Evolutionary conservation across 1,284 basidiomycete genomes (phyloP), one percentile per base, ranked within the genome.

Genomic region (Hymenochaete sp.): DNA sequence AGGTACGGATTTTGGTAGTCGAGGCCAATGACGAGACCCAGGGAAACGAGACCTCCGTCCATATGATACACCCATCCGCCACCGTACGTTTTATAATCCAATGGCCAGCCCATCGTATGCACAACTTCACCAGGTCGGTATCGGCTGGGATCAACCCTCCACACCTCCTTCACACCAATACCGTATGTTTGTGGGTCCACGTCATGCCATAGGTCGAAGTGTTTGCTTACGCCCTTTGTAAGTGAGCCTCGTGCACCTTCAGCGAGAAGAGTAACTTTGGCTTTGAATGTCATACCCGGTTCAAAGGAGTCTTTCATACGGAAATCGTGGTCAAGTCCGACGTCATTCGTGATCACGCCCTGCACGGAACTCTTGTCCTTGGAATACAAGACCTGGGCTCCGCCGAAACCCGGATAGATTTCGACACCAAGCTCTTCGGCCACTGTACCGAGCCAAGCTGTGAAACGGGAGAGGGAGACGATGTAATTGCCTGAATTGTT

Each of bases 11-110:
- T 98, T 53, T 79, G 70, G 62, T 98, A 98, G 66, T 99, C 95
- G 52, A 97, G 70, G 0, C 93, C 96, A 44, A 98, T 75, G 44
- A 98, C 95, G 31, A 98, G 66, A 6, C 96, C 96, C 44, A 98
- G 65, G 55, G 83, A 88, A 52, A 98, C 88, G 54, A 97, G 77
- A 13, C 89, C 85, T 55, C 86, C 90, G 49, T 83, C 88, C 90
- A 97, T 95, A 62, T 98, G 95, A 64, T 99, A 99, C 13, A 87
- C 73, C 79, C 84, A 98, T 24, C 87, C 86, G 1, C 95, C 95
- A 4, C 93, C 95, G 61, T 98, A 98, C 0, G 92, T 95, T 47
- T 79, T 66, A 54, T 69, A 77, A 58, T 87, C 79, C 47, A 98
- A 66, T 0, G 96, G 95, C 88, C 88, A 98, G 8, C 96, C 95